Evolutionary conservation across 2,329 filamentous ascomycete species (phyloP).

Genomic region (Ceratocystis albifundus): DNA sequence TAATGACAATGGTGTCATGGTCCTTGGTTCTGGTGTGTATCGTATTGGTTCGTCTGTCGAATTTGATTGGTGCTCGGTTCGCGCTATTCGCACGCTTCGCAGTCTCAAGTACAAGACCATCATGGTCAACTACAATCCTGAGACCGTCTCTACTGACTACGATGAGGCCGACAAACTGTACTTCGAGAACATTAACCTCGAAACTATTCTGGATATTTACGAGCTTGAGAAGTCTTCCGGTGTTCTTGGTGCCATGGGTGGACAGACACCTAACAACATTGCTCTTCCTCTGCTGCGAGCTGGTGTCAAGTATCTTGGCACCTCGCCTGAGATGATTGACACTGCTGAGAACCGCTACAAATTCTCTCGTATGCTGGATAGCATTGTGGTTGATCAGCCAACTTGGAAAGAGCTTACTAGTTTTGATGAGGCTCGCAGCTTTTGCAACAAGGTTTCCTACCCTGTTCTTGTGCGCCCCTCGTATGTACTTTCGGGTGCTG

Average conservation of each 20-base stretch:
- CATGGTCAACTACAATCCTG: constrained; percentile 91
- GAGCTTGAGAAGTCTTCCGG: constrained; percentile 71
- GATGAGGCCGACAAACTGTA: constrained; percentile 91
- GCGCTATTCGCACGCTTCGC: constrained; percentile 81
- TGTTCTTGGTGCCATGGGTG: constrained; percentile 90
- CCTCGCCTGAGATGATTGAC: constrained; percentile 98
- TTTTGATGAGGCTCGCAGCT: constrained; percentile 76
- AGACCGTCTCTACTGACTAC: constrained; percentile 82
- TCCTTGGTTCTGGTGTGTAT: constrained; percentile 90
- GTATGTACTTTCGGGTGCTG: constrained; percentile 91
- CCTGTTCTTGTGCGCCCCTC: constrained; percentile 91
- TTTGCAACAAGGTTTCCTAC: constrained; percentile 82
- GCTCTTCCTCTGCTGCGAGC: constrained; percentile 76
- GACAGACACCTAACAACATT: constrained; percentile 96
- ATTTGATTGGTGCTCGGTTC: constrained; percentile 97
- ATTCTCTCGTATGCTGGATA: constrained; percentile 95
- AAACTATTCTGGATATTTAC: constrained; percentile 89
- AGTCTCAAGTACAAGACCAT: constrained; percentile 81
- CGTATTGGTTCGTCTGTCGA: constrained; percentile 95
- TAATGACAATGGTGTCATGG: constrained; percentile 87
- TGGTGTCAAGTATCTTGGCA: constrained; percentile 86
- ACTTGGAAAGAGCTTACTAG: constrained; percentile 97
- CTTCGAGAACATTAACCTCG: constrained; percentile 88
- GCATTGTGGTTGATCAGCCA: constrained; percentile 89
- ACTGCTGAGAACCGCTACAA: constrained; percentile 96